These are phyloP conservation scores for Cytospora mali DNA, from an alignment of 2,329 filamentous ascomycete species.

Conservation along the genomic window DNA sequence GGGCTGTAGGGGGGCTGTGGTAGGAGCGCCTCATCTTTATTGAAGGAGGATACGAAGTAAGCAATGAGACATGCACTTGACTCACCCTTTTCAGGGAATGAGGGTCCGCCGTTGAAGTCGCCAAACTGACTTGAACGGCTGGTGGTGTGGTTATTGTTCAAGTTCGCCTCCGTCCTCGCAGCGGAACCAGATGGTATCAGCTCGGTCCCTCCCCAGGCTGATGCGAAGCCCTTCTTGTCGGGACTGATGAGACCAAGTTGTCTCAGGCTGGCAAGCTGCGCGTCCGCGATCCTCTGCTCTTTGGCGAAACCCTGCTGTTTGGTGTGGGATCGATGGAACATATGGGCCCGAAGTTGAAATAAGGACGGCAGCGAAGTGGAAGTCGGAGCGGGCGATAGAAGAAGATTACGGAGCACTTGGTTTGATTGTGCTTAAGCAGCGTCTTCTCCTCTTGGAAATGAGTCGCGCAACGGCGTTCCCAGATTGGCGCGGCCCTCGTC, in stretches of 20 bases:
- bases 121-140: conserved; percentile 7
- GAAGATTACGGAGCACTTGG: conserved; percentile 24
- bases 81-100: conserved; percentile 42
- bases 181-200: conserved; percentile 25
- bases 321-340: conserved; percentile 50
- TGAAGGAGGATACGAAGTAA: conserved; percentile 13
- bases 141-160: conserved; percentile 19
- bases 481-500: conserved; percentile 25
- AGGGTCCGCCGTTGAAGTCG: conserved; percentile 30
- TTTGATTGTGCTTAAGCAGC: conserved; percentile 22
- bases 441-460: conserved; percentile 26
- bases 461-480: conserved; percentile 25
- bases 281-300: conserved; percentile 42
- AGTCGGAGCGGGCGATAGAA: conserved; percentile 26
- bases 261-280: conserved; percentile 41
- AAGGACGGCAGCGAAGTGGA: conserved; percentile 23
- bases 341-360: conserved; percentile 37
- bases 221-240: conserved; percentile 32
- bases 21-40: conserved; percentile 22
- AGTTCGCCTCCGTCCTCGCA: conserved; percentile 19
- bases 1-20: background rate
- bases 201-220: conserved; percentile 33
- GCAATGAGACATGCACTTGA: conserved; percentile 18
- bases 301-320: conserved; percentile 42
- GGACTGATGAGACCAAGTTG: conserved; percentile 42